Percentiles rank a stretch among this genome's conserved stretches.
These are phyloP conservation scores for Exophiala calicioides DNA, from an alignment of 2,329 filamentous ascomycete genomes.

Conservation along the genomic window DNA sequence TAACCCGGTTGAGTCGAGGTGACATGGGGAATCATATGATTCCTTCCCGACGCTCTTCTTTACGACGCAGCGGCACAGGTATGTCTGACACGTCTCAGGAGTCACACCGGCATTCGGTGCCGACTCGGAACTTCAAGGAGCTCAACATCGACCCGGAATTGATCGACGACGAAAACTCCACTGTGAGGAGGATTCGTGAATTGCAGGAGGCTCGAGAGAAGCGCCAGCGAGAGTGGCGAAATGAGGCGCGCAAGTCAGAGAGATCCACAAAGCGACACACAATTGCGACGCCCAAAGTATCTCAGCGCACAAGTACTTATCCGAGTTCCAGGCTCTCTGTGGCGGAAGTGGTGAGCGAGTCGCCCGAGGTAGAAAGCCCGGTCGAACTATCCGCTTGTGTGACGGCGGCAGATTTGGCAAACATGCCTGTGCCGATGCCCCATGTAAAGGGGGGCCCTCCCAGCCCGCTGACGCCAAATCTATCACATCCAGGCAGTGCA, in stretches of 20 bases:
- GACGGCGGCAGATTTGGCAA: slow-evolving; percentile 21
- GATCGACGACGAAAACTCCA: slow-evolving; percentile 55
- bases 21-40: slow-evolving; percentile 34
- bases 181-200: slow-evolving; percentile 59
- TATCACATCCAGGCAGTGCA: slow-evolving; percentile 11
- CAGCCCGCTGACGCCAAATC: slow-evolving; percentile 1
- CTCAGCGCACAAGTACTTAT: slow-evolving; percentile 22
- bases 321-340: slow-evolving; percentile 29
- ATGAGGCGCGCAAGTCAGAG: slow-evolving; percentile 30
- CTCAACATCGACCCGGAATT: slow-evolving; percentile 42
- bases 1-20: slow-evolving; percentile 24
- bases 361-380: slow-evolving; percentile 25
- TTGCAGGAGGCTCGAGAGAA: slow-evolving; percentile 59
- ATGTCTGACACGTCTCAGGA: slow-evolving; percentile 63
- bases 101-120: slow-evolving; percentile 54
- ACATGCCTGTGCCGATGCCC: slow-evolving; percentile 24
- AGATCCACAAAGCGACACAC: slow-evolving; percentile 26
- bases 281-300: slow-evolving; percentile 23
- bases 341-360: slow-evolving; percentile 26
- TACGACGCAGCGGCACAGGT: slow-evolving; percentile 50
- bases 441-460: slow-evolving; percentile 6
- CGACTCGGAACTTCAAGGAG: slow-evolving; percentile 44
- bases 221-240: slow-evolving; percentile 33
- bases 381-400: slow-evolving; percentile 21
- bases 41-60: slow-evolving; percentile 59